A percentile compares a stretch with the other conserved stretches of the same genome.
These are phyloP conservation scores for Chrysanthemum lavandulifolium DNA, from an alignment of 129 eudicot genomes.

Conservation along the genomic window DNA sequence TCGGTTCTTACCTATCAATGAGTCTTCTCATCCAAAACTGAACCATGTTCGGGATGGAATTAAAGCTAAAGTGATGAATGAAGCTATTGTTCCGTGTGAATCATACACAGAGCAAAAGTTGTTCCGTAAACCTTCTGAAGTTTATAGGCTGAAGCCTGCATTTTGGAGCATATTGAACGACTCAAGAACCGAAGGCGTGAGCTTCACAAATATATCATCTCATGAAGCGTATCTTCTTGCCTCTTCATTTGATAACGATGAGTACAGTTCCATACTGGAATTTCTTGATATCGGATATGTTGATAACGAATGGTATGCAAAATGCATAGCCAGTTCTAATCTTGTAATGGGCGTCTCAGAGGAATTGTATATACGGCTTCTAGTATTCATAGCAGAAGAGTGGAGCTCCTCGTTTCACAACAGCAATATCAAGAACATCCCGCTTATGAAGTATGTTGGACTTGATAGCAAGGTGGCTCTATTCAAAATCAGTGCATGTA, in stretches of 20 bases:
- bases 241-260: conserved; percentile 36
- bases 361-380: conserved; percentile 40
- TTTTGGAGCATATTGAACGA: conserved; percentile 42
- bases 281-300: conserved; percentile 41
- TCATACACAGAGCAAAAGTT: conserved; percentile 41
- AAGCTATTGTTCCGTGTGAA: conserved; percentile 49
- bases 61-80: conserved; percentile 25
- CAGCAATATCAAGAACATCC: conserved; percentile 28
- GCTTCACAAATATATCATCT: conserved; percentile 35
- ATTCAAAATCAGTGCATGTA: not conserved
- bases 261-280: conserved; percentile 21
- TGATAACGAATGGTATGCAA: conserved; percentile 51
- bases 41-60: conserved; percentile 41
- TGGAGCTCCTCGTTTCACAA: conserved; percentile 38
- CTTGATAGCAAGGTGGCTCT: conserved; percentile 26
- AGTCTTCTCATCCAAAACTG: conserved; percentile 29
- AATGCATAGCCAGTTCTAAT: conserved; percentile 47
- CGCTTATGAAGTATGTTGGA: conserved; percentile 43
- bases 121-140: conserved; percentile 47
- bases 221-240: conserved; percentile 39
- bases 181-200: conserved; percentile 35
- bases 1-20: conserved; percentile 34
- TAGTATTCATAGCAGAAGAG: conserved; percentile 34
- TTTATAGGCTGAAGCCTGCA: conserved; percentile 37
- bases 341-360: conserved; percentile 45